A percentile compares a stretch with the other conserved stretches of the same genome.
phyloP scores from a whole-genome alignment of 768 basidiomycete species.

The Leccinum variicolor region DNA sequence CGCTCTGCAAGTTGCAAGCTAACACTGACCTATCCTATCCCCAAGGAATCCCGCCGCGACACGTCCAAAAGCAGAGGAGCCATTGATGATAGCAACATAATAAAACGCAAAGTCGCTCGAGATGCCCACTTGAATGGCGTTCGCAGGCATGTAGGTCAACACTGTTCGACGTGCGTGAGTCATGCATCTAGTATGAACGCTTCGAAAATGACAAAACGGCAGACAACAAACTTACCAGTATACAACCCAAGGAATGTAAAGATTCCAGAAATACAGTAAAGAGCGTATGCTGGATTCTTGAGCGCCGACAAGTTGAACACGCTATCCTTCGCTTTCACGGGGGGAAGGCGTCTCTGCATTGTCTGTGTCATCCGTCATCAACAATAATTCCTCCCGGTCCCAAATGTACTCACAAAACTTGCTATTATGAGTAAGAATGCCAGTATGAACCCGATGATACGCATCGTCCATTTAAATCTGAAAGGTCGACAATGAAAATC shows the following conservation, averaged over 20 bases:
- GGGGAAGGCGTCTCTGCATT: conserved; percentile 49
- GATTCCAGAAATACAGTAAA: conserved; percentile 58
- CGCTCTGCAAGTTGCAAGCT: not conserved
- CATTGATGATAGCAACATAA: conserved; percentile 66
- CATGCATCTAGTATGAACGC: not conserved
- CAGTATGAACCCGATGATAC: conserved; percentile 64
- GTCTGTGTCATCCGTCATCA: conserved; percentile 11
- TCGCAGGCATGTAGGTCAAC: conserved; percentile 65
- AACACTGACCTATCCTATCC: conserved; percentile 48
- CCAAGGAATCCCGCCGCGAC: conserved; percentile 49
- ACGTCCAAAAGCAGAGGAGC: conserved; percentile 60
- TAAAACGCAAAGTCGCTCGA: conserved; percentile 55
- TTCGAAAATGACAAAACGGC: not conserved
- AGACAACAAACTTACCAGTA: conserved; percentile 41
- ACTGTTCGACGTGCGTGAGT: conserved; percentile 34
- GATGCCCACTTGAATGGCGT: conserved; percentile 50
- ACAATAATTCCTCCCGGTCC: not conserved
- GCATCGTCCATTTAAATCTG: conserved; percentile 79
- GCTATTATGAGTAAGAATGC: conserved; percentile 47
- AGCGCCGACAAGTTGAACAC: conserved; percentile 55
- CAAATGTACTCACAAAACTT: conserved; percentile 41
- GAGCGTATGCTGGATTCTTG: conserved; percentile 42
- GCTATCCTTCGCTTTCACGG: conserved; percentile 51
- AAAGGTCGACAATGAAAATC: not conserved
- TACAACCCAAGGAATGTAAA: conserved; percentile 67